phyloP scores from a whole-genome alignment of 2,329 filamentous ascomycete genomes.

The Trichoderma atroviride region DNA sequence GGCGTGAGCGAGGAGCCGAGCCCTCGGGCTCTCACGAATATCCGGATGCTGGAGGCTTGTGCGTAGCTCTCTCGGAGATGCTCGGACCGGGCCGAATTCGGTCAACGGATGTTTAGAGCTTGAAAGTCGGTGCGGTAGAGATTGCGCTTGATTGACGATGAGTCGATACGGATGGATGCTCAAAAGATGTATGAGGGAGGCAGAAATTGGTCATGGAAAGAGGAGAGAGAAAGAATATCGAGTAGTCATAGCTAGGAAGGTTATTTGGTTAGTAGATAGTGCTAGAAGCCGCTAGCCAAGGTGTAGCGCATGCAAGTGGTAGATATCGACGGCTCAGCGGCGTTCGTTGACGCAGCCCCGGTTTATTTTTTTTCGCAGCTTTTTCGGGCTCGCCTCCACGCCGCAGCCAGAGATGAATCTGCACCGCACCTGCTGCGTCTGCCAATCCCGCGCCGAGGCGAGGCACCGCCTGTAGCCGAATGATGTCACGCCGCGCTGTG shows the following conservation, averaged over 20 bases:
- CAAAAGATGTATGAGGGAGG: background rate
- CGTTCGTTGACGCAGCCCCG: background rate
- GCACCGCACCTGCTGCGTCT: background rate
- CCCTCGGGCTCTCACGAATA: slow-evolving; percentile 11
- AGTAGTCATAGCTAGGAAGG: slow-evolving; percentile 16
- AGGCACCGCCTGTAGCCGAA: slow-evolving; percentile 23
- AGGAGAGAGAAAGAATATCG: background rate
- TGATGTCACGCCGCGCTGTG: slow-evolving; percentile 20
- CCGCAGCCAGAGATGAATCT: slow-evolving; percentile 25
- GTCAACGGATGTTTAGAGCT: background rate
- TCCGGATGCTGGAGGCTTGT: background rate
- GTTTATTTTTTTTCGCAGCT: background rate
- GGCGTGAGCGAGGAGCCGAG: slow-evolving; percentile 23
- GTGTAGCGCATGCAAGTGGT: background rate
- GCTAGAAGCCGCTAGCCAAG: slow-evolving; percentile 5
- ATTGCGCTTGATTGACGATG: background rate
- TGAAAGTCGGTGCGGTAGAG: background rate
- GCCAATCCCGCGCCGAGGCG: background rate
- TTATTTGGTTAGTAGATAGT: background rate
- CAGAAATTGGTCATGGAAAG: background rate
- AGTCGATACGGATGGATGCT: background rate
- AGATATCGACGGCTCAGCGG: background rate
- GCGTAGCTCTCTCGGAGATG: slow-evolving; percentile 21
- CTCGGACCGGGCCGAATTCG: slow-evolving; percentile 5
- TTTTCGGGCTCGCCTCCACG: slow-evolving; percentile 10